These are phyloP conservation scores for Neurospora tetraspora DNA, from an alignment of 495 filamentous ascomycete species.

Conservation along the genomic window DNA sequence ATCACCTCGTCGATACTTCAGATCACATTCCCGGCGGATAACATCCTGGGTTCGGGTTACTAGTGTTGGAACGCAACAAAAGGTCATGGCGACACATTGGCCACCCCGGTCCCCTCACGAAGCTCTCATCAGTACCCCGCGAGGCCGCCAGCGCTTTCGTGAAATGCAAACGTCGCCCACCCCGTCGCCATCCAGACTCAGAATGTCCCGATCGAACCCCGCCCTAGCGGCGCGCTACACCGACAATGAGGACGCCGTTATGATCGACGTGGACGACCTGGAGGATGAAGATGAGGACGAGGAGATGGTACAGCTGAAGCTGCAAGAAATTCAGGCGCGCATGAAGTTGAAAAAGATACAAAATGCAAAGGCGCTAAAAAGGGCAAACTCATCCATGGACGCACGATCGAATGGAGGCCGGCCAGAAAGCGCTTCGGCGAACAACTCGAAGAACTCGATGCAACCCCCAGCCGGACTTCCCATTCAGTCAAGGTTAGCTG, in stretches of 20 bases:
- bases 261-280: slow-evolving; percentile 29
- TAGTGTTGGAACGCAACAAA: neutral
- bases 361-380: slow-evolving; percentile 40
- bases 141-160: slow-evolving; percentile 61
- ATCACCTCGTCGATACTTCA: neutral
- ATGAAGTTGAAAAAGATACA: slow-evolving; percentile 84
- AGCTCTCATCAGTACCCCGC: slow-evolving; percentile 70
- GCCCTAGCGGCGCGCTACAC: slow-evolving; percentile 11
- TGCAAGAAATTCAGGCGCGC: slow-evolving; percentile 77
- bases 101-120: slow-evolving; percentile 81
- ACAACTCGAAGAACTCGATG: neutral
- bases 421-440: slow-evolving; percentile 3
- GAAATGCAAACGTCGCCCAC: slow-evolving; percentile 49
- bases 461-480: slow-evolving; percentile 1
- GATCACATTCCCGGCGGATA: neutral
- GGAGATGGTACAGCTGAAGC: slow-evolving; percentile 71
- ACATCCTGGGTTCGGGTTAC: neutral
- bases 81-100: slow-evolving; percentile 50
- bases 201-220: slow-evolving; percentile 11
- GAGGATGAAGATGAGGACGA: slow-evolving; percentile 77
- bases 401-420: slow-evolving; percentile 9
- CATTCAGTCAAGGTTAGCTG: slow-evolving; percentile 16
- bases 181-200: slow-evolving; percentile 45
- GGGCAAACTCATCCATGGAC: slow-evolving; percentile 7
- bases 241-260: slow-evolving; percentile 26